phyloP scores from a whole-genome alignment of 176 grass and related monocot genomes.

The Coix lacrymajobi region DNA sequence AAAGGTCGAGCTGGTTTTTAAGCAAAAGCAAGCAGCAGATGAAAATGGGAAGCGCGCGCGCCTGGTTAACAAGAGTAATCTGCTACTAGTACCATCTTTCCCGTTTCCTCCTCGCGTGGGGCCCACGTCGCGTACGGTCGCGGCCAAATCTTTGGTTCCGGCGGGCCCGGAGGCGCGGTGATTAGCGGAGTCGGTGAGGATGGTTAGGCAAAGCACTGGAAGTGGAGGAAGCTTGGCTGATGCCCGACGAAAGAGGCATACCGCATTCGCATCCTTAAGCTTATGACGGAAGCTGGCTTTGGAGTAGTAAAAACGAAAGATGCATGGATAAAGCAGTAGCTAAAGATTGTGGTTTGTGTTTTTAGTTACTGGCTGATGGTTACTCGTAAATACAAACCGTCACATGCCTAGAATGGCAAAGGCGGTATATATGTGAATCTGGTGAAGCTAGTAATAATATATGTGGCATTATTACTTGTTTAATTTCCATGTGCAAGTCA shows the following conservation, averaged over 20 bases:
- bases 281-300: not conserved
- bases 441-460: not conserved
- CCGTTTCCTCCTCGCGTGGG: not conserved
- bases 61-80: not conserved
- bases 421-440: not conserved
- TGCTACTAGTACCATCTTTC: not conserved
- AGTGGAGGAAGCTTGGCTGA: not conserved
- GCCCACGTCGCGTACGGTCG: constrained; percentile 10
- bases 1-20: constrained; percentile 1
- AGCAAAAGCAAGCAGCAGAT: not conserved
- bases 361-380: not conserved
- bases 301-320: not conserved
- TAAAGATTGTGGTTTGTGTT: not conserved
- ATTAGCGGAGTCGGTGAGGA: constrained; percentile 30
- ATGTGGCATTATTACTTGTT: too few relatives aligned
- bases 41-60: constrained; percentile 9
- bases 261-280: not conserved
- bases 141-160: not conserved
- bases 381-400: not conserved
- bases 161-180: not conserved
- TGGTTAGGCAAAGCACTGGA: not conserved
- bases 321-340: not conserved
- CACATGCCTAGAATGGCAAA: not conserved
- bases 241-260: not conserved
- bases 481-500: too few relatives aligned